These are phyloP conservation scores for Trametes versicolor DNA, from an alignment of 1,284 basidiomycete genomes.

Conservation along the genomic window DNA sequence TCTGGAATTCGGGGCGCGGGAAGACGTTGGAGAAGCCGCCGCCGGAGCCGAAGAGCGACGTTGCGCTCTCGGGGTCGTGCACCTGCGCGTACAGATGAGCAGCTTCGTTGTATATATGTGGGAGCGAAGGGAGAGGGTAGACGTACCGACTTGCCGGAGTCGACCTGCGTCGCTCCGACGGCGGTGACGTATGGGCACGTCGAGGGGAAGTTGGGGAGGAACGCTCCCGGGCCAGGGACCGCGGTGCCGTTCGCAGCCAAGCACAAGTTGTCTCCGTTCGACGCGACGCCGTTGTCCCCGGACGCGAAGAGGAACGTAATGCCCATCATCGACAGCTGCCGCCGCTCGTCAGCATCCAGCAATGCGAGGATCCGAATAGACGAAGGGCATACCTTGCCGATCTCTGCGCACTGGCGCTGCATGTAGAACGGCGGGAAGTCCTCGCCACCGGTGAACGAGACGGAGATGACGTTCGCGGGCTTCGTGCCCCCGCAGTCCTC, in stretches of 20 bases:
- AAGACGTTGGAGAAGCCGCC: slow-evolving; percentile 59
- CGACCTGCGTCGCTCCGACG: slow-evolving; percentile 38
- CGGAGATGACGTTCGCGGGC: slow-evolving; percentile 48
- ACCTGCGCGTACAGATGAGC: slow-evolving; percentile 2
- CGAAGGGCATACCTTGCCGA: slow-evolving; percentile 47
- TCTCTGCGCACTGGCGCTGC: slow-evolving; percentile 50
- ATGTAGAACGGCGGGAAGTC: slow-evolving; percentile 44
- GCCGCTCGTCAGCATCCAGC: background rate
- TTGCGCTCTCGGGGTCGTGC: slow-evolving; percentile 19
- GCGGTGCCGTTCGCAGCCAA: slow-evolving; percentile 39
- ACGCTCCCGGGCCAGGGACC: slow-evolving; percentile 42
- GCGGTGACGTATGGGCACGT: slow-evolving; percentile 38
- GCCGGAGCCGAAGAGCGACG: slow-evolving; percentile 17
- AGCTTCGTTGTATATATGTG: background rate
- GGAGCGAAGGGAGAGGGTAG: background rate
- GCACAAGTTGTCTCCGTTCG: slow-evolving; percentile 52
- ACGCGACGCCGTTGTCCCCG: slow-evolving; percentile 63
- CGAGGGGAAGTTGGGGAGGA: slow-evolving; percentile 37
- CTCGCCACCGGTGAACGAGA: slow-evolving; percentile 50
- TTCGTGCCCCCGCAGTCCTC: slow-evolving; percentile 49
- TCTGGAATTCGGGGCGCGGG: slow-evolving; percentile 49
- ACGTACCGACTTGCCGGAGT: slow-evolving; percentile 31
- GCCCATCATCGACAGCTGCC: slow-evolving; percentile 46
- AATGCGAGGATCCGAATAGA: slow-evolving; percentile 7
- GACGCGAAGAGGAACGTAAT: slow-evolving; percentile 61